Percentiles rank a stretch among this genome's conserved stretches.
phyloP scores from a whole-genome alignment of 345 rosid genomes.

The Camelina neglecta region DNA sequence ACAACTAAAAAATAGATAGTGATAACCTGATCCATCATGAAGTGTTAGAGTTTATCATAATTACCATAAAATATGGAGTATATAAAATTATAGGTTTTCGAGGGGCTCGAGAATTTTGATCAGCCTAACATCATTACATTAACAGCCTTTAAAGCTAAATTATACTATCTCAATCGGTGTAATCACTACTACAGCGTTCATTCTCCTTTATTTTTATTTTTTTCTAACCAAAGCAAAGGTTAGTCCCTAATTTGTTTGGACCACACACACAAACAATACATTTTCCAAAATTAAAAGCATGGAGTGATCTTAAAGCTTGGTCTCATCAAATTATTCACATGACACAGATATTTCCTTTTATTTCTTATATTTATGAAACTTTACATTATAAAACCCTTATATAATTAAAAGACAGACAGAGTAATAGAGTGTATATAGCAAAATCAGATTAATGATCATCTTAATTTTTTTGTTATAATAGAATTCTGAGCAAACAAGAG shows the following conservation, averaged over 20 bases:
- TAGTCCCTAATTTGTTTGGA: slow-evolving; percentile 28
- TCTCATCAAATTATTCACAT: slow-evolving; percentile 35
- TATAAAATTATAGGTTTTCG: slow-evolving; percentile 33
- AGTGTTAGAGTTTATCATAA: slow-evolving; percentile 28
- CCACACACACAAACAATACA: slow-evolving; percentile 36
- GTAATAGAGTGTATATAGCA: background rate
- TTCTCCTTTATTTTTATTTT: slow-evolving; percentile 10
- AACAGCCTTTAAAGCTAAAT: slow-evolving; percentile 45
- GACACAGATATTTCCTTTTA: slow-evolving; percentile 1
- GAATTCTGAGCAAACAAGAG: slow-evolving; percentile 6
- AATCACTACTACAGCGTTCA: slow-evolving; percentile 44
- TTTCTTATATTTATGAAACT: background rate
- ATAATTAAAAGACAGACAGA: background rate
- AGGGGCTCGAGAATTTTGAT: slow-evolving; percentile 46
- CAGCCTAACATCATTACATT: slow-evolving; percentile 40
- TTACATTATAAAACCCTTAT: background rate
- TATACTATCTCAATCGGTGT: slow-evolving; percentile 37
- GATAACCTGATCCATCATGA: background rate
- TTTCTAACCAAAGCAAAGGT: slow-evolving; percentile 24
- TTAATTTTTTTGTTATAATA: background rate
- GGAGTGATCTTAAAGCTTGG: slow-evolving; percentile 43
- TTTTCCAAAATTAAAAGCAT: slow-evolving; percentile 29
- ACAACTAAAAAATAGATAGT: background rate
- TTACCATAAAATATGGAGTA: background rate
- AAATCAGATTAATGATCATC: background rate